Evolutionary conservation across 2,329 filamentous ascomycete species (phyloP).

Genomic region (Claviceps africana): DNA sequence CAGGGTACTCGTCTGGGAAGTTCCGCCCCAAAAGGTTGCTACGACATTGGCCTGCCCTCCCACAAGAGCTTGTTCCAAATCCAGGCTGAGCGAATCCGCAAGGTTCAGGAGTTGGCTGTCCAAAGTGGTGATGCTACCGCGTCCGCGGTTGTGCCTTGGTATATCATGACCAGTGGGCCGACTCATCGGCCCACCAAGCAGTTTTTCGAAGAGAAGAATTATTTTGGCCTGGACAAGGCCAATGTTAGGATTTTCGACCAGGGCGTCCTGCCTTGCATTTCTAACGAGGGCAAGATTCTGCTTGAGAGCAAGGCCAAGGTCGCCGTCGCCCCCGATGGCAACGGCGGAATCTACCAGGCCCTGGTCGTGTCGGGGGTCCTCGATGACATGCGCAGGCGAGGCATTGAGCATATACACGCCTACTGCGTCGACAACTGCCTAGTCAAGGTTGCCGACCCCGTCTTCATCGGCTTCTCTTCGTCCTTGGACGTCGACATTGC

Average conservation of each 20-base stretch:
- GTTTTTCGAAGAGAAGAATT: conserved; percentile 80
- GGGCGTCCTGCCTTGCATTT: conserved; percentile 90
- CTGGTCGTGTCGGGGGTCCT: conserved; percentile 69
- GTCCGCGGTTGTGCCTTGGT: conserved; percentile 73
- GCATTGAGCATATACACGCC: conserved; percentile 87
- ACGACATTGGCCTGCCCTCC: conserved; percentile 86
- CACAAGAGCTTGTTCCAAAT: conserved; percentile 95
- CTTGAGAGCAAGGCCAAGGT: conserved; percentile 82
- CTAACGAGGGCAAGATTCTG: conserved; percentile 93
- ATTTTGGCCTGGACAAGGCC: conserved; percentile 75
- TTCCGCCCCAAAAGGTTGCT: conserved; percentile 94
- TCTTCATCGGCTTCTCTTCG: conserved; percentile 88
- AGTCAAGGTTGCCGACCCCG: conserved; percentile 94
- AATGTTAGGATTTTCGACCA: conserved; percentile 94
- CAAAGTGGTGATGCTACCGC: conserved; percentile 44
- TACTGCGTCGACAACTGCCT: conserved; percentile 99
- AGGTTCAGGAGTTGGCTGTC: conserved; percentile 67
- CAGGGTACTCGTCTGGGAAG: conserved; percentile 91
- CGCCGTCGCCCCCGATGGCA: conserved; percentile 91
- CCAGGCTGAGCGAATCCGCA: conserved; percentile 85
- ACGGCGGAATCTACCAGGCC: conserved; percentile 91
- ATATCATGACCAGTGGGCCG: conserved; percentile 97
- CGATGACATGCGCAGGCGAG: conserved; percentile 75
- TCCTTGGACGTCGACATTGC: conserved; percentile 84
- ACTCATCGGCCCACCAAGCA: conserved; percentile 83